phyloP scores from a whole-genome alignment of 1,284 basidiomycete species.

The Apiotrichum akiyoshidainum region DNA sequence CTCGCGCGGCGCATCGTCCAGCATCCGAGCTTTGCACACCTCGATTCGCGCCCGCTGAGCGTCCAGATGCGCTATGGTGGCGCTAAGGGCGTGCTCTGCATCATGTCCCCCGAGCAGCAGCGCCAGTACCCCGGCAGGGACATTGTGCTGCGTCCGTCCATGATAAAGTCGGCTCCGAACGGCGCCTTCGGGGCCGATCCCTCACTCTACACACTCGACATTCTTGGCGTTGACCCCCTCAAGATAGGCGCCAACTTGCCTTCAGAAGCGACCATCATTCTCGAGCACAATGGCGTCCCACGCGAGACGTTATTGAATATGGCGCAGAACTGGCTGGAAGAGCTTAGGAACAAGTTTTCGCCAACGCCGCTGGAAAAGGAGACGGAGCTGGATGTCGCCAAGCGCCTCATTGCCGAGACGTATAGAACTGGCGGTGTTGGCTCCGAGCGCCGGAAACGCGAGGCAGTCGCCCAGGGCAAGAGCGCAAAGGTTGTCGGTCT shows the following conservation, averaged over 20 bases:
- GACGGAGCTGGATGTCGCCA: slow-evolving; percentile 18
- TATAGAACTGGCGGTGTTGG: slow-evolving; percentile 34
- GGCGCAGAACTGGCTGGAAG: slow-evolving; percentile 23
- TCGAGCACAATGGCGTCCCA: slow-evolving; percentile 35
- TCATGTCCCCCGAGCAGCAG: slow-evolving; percentile 33
- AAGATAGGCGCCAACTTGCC: slow-evolving; percentile 27
- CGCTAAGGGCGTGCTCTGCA: slow-evolving; percentile 37
- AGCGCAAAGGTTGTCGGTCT: slow-evolving; percentile 32
- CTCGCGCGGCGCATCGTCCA: slow-evolving; percentile 27
- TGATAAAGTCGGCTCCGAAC: slow-evolving; percentile 35
- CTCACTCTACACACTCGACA: slow-evolving; percentile 31
- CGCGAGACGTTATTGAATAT: slow-evolving; percentile 22
- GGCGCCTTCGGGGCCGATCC: slow-evolving; percentile 21
- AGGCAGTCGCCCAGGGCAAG: slow-evolving; percentile 12
- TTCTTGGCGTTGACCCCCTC: slow-evolving; percentile 29
- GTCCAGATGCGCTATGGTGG: slow-evolving; percentile 41
- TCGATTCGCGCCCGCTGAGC: slow-evolving; percentile 21
- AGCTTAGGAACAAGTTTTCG: slow-evolving; percentile 20
- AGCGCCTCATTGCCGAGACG: slow-evolving; percentile 20
- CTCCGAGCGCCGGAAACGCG: slow-evolving; percentile 27
- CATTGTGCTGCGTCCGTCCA: slow-evolving; percentile 36
- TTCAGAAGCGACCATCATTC: slow-evolving; percentile 31
- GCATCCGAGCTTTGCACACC: slow-evolving; percentile 15
- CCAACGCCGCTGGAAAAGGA: slow-evolving; percentile 21
- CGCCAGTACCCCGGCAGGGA: slow-evolving; percentile 25